phyloP scores from a whole-genome alignment of 768 basidiomycete species.

The Lactifluus volemus region DNA sequence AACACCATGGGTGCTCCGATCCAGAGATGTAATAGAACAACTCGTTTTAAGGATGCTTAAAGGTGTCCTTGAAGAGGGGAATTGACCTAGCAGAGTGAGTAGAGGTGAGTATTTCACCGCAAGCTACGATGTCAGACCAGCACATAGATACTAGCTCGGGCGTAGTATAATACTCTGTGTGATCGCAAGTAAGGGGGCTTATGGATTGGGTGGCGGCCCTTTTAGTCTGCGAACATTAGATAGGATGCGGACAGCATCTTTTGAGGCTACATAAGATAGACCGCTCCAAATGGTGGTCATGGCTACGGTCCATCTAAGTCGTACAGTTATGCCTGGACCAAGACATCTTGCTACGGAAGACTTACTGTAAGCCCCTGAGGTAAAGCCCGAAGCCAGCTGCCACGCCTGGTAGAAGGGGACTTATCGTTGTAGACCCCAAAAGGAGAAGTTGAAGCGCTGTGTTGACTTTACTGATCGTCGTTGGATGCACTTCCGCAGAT shows the following conservation, averaged over 20 bases:
- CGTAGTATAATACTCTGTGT: background rate
- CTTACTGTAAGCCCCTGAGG: conserved; percentile 48
- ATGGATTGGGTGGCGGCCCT: background rate
- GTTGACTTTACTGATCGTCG: conserved; percentile 93
- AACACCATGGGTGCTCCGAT: too few relatives aligned
- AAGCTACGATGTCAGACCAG: too few relatives aligned
- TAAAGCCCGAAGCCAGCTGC: conserved; percentile 48
- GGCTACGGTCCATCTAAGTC: conserved; percentile 70
- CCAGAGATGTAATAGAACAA: too few relatives aligned
- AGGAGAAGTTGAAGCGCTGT: conserved; percentile 85
- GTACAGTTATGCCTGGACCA: background rate
- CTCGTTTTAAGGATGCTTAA: background rate
- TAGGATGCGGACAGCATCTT: conserved; percentile 57
- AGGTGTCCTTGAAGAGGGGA: background rate
- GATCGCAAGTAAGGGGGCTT: background rate
- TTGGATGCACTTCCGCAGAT: conserved; percentile 90
- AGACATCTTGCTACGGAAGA: background rate
- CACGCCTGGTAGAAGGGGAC: conserved; percentile 68
- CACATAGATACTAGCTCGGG: too few relatives aligned
- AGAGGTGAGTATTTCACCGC: background rate
- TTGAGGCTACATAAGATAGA: conserved; percentile 68
- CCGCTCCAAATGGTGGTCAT: conserved; percentile 92
- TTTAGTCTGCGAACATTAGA: conserved; percentile 11
- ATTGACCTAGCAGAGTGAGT: too few relatives aligned
- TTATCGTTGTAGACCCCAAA: conserved; percentile 84